Conservation (phyloP, 495 filamentous ascomycete species). For the Aspergillus mulundensis region DNA sequence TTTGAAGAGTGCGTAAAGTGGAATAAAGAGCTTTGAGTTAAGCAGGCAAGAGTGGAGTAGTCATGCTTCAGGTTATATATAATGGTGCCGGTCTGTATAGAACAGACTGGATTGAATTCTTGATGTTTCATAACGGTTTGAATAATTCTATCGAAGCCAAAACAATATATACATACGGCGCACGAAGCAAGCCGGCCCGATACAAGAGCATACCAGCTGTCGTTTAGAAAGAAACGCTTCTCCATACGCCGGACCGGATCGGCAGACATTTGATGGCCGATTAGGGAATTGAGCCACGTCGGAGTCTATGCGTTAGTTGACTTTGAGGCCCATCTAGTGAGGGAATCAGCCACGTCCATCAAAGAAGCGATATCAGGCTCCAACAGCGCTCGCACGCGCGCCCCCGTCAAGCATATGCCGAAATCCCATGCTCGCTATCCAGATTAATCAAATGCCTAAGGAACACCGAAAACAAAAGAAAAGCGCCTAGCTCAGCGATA, state of each 20-base stretch:
- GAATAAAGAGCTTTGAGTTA: slow-evolving; percentile 53
- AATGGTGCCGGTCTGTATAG: background rate
- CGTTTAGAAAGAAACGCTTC: background rate
- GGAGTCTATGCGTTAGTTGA: too few relatives aligned
- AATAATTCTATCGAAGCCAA: background rate
- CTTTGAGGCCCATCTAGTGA: background rate
- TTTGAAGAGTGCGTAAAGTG: slow-evolving; percentile 86
- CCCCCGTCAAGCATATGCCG: background rate
- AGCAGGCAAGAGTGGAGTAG: too few relatives aligned
- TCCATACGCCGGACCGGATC: background rate
- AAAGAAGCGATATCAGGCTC: background rate
- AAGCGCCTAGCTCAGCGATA: slow-evolving; percentile 58
- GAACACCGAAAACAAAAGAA: slow-evolving; percentile 16
- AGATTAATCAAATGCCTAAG: background rate
- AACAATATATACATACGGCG: background rate
- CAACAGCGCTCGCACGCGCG: background rate
- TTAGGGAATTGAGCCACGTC: too few relatives aligned
- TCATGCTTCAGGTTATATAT: background rate
- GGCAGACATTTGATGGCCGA: background rate
- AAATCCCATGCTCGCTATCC: background rate
- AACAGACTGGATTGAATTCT: background rate
- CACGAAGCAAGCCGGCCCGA: background rate
- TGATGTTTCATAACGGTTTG: background rate
- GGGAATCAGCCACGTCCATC: background rate
- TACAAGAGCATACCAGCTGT: slow-evolving; percentile 1